Percentiles rank a stretch among this genome's conserved stretches.
Conservation (phyloP, 1,284 basidiomycete genomes). For the Tetrapyrgos nigripes region DNA sequence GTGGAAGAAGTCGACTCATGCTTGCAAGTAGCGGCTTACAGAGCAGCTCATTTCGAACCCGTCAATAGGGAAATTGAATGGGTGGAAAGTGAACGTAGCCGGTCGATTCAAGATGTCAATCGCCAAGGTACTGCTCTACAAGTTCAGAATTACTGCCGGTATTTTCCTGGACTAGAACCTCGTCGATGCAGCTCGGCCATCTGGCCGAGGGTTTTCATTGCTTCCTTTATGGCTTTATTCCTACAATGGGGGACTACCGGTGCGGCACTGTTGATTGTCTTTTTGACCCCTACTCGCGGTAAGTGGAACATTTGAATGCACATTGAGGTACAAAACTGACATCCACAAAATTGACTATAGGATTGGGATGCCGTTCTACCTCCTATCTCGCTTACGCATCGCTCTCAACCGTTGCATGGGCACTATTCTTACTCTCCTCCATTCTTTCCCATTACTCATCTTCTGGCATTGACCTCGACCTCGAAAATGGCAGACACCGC, state of each 20-base stretch:
- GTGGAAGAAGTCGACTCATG: slow-evolving; percentile 23
- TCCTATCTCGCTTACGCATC: slow-evolving; percentile 44
- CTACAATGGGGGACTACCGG: slow-evolving; percentile 48
- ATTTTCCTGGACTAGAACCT: not conserved
- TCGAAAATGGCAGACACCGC: not conserved
- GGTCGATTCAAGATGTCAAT: slow-evolving; percentile 10
- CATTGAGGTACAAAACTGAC: too few relatives aligned
- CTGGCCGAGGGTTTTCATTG: slow-evolving; percentile 37
- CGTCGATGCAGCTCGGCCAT: slow-evolving; percentile 35
- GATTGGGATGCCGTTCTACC: slow-evolving; percentile 47
- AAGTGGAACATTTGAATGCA: slow-evolving; percentile 3
- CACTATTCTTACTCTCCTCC: slow-evolving; percentile 43
- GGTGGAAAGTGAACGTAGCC: slow-evolving; percentile 2
- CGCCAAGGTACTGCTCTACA: slow-evolving; percentile 32
- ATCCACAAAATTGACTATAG: slow-evolving; percentile 14
- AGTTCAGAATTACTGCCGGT: slow-evolving; percentile 31
- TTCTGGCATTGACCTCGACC: not conserved
- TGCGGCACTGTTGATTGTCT: slow-evolving; percentile 40
- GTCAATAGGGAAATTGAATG: slow-evolving; percentile 20
- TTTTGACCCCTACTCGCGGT: slow-evolving; percentile 45
- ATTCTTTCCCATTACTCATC: slow-evolving; percentile 38
- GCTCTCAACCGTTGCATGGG: slow-evolving; percentile 43
- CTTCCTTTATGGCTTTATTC: slow-evolving; percentile 37
- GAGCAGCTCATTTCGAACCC: not conserved
- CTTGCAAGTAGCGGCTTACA: slow-evolving; percentile 23